Percentiles rank a stretch among this genome's conserved stretches.
phyloP scores from a whole-genome alignment of 345 rosid species.

The Pugionium dolabratum region DNA sequence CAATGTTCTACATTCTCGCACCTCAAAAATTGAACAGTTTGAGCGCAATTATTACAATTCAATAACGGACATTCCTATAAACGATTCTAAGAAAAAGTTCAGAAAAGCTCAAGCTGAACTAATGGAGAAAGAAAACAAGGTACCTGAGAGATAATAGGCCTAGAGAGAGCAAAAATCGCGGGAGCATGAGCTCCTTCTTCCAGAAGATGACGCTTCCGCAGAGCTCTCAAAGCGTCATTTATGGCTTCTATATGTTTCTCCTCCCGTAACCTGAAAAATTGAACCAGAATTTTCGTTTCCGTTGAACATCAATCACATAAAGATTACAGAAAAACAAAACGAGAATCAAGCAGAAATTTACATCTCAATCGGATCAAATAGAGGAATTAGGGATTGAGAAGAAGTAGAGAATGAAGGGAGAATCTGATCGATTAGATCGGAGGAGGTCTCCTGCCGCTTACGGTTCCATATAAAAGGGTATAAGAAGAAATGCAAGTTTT shows the following conservation, averaged over 20 bases:
- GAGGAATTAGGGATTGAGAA: conserved; percentile 32
- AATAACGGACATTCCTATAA: neutral
- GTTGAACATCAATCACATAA: neutral
- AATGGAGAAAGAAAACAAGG: conserved; percentile 2
- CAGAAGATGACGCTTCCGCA: conserved; percentile 75
- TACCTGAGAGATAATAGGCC: conserved; percentile 83
- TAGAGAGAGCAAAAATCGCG: conserved; percentile 72
- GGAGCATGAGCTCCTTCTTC: conserved; percentile 97
- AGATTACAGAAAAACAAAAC: neutral
- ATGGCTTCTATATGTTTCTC: conserved; percentile 66
- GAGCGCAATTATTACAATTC: neutral
- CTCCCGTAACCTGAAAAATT: conserved; percentile 53
- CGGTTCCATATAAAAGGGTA: neutral
- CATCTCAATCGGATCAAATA: conserved; percentile 20
- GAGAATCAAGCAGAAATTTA: conserved; percentile 3
- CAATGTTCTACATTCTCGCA: neutral
- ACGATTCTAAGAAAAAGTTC: neutral
- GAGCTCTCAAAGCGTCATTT: conserved; percentile 77
- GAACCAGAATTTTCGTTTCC: conserved; percentile 1
- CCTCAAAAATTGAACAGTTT: neutral
- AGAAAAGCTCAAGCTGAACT: conserved; percentile 12
- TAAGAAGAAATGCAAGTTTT: neutral
- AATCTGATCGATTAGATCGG: conserved; percentile 26
- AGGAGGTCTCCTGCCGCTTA: conserved; percentile 25
- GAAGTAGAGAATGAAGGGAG: conserved; percentile 2